Evolutionary conservation across 1,284 basidiomycete genomes (phyloP).

Genomic region (Cystobasidium slooffiae): DNA sequence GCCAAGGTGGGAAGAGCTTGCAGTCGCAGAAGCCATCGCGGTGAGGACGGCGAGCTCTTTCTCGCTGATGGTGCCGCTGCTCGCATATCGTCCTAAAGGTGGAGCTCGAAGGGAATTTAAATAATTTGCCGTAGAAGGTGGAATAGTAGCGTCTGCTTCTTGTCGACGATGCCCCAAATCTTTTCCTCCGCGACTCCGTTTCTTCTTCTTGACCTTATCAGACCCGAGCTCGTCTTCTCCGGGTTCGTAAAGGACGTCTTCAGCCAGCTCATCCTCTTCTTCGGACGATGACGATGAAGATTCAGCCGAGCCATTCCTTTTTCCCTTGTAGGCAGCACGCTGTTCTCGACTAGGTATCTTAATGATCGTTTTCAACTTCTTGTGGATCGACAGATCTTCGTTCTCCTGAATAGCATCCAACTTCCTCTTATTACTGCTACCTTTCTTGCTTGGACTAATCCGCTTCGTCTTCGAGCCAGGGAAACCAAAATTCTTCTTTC

Average conservation of each 20-base stretch:
- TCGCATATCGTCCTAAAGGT: too few relatives aligned
- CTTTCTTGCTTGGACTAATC: not conserved
- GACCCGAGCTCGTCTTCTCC: not conserved
- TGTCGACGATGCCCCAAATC: constrained; percentile 4
- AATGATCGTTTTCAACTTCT: not conserved
- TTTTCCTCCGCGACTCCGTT: not conserved
- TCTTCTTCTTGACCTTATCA: not conserved
- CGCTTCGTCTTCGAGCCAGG: not conserved
- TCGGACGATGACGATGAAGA: not conserved
- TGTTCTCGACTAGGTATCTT: not conserved
- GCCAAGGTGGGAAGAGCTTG: not conserved
- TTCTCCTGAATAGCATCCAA: not conserved
- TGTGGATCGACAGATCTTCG: not conserved
- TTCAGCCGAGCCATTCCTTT: not conserved
- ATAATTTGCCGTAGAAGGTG: constrained; percentile 11
- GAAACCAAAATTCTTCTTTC: not conserved
- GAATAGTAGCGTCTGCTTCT: not conserved
- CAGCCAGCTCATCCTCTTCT: not conserved
- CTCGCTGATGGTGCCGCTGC: not conserved
- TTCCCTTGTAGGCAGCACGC: not conserved
- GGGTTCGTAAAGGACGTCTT: not conserved
- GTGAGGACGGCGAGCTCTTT: not conserved
- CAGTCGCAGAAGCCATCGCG: not conserved
- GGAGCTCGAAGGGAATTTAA: not conserved
- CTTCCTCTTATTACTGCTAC: not conserved